Conservation (phyloP, 352 stramenopile species). For the Pilasporangium apinafurcum region DNA sequence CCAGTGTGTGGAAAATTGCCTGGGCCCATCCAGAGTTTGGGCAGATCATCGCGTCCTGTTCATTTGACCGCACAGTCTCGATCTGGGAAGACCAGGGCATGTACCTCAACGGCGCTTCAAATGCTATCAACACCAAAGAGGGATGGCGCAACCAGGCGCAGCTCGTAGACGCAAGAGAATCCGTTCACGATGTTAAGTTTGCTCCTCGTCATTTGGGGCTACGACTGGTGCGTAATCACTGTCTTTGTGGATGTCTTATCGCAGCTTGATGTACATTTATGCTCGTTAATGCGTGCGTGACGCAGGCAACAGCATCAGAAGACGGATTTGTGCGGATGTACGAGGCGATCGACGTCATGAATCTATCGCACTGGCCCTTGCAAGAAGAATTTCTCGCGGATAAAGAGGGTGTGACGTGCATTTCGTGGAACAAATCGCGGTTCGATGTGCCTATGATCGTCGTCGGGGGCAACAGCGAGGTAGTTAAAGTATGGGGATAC, state of each 20-base stretch:
- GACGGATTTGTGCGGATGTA: conserved; percentile 95
- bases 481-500: conserved; percentile 90
- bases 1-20: conserved; percentile 90
- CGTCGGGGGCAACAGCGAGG: conserved; percentile 86
- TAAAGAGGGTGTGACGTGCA: conserved; percentile 84
- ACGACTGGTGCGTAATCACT: conserved; percentile 64
- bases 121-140: conserved; percentile 19
- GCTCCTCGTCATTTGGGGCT: conserved; percentile 91
- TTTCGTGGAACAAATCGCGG: conserved; percentile 93
- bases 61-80: conserved; percentile 90
- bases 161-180: conserved; percentile 89
- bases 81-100: conserved; percentile 93
- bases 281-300: conserved; percentile 1
- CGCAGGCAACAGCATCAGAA: conserved; percentile 87
- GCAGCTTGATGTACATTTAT: not conserved
- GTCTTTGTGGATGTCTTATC: too few relatives aligned
- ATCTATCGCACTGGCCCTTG: conserved; percentile 93
- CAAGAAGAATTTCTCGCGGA: conserved; percentile 83
- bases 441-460: conserved; percentile 95
- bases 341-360: conserved; percentile 94
- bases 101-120: conserved; percentile 30
- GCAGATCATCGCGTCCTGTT: conserved; percentile 92
- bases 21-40: conserved; percentile 96
- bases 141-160: conserved; percentile 82
- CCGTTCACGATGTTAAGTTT: conserved; percentile 95